A percentile compares a stretch with the other conserved stretches of the same genome.
Evolutionary conservation across 768 basidiomycete genomes (phyloP).

Genomic region (Phanerodontia chrysosporium): DNA sequence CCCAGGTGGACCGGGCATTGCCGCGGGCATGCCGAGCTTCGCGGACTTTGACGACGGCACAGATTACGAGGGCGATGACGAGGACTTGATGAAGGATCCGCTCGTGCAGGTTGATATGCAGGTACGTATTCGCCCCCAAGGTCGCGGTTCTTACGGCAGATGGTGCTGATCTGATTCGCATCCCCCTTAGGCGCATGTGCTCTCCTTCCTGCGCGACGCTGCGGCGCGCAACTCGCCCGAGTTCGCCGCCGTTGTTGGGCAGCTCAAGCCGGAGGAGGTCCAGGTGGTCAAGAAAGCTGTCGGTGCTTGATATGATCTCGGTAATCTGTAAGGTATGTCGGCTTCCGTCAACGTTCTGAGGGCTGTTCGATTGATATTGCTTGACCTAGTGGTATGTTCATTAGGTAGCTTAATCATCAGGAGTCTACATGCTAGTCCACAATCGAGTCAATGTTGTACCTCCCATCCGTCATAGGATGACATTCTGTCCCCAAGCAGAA

Average conservation of each 20-base stretch:
- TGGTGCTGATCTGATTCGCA: neutral
- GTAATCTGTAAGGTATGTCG: neutral
- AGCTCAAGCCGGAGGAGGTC: slow-evolving; percentile 68
- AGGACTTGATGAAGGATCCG: slow-evolving; percentile 84
- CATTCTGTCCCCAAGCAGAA: no score
- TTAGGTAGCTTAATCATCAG: no score
- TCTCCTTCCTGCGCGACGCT: slow-evolving; percentile 66
- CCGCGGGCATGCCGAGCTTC: neutral
- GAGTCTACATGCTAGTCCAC: no score
- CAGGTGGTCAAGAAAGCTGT: slow-evolving; percentile 56
- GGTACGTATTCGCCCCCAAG: slow-evolving; percentile 30
- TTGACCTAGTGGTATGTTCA: no score
- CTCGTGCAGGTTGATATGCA: slow-evolving; percentile 83
- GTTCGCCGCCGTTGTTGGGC: slow-evolving; percentile 60
- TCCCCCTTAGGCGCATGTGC: slow-evolving; percentile 53
- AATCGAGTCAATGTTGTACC: no score
- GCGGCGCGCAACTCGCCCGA: slow-evolving; percentile 56
- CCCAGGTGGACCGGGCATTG: neutral
- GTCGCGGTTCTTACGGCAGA: no score
- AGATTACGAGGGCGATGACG: slow-evolving; percentile 73
- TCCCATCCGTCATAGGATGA: no score
- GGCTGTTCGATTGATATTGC: no score
- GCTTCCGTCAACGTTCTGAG: no score
- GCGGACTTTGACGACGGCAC: slow-evolving; percentile 54
- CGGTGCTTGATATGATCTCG: neutral